Base-by-base conservation (phyloP, 1,139 yeast genomes). In the Zygotorulaspora mrakii region DNA sequence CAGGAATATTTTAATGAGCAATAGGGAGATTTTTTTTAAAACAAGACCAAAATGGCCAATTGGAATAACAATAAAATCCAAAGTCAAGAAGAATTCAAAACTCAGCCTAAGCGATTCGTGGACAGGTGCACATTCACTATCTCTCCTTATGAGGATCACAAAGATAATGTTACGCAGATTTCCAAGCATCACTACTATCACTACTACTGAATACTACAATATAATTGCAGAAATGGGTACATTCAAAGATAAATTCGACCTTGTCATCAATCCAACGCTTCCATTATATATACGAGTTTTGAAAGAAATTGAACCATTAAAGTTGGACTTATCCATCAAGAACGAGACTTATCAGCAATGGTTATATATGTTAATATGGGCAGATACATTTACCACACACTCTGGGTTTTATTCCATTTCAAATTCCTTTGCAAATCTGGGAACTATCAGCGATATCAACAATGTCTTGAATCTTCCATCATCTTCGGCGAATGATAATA, bases 341-440 rank as follows among this genome's bases (percentile, higher is more conserved):
- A 49, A 50, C 25, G 13, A 29, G 3, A 53, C 73, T 6, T 77
- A 91, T 0, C 66, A 84, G 26, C 88, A 89, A 0, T 87, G 95
- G 95, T 81, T 85, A 57, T 70, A 74, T 32, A 74, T 84, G 10
- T 65, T 83, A 11, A 56, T 85, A 23, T 85, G 88, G 79, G 77
- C 82, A 1, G 69, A 72, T 38, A 71, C 85, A 1, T 85, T 76
- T 55, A 71, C 74, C 42, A 47, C 55, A 17, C 60, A 64, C 41
- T 46, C 57, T 20, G 48, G 46, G 3, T 42, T 46, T 20, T 53
- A 52, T 30, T 37, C 37, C 16, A 13, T 34, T 5, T 29, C 46
- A 11, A 40, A 39, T 27, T 28, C 30, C 8, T 26, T 21, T 30
- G 18, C 40, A 6, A 28, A 17, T 32, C 10, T 28, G 5, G 22